Evolutionary conservation across 2,329 filamentous ascomycete genomes (phyloP), one percentile per base, ranked within the genome.

Genomic region (Metarhizium rileyi): DNA sequence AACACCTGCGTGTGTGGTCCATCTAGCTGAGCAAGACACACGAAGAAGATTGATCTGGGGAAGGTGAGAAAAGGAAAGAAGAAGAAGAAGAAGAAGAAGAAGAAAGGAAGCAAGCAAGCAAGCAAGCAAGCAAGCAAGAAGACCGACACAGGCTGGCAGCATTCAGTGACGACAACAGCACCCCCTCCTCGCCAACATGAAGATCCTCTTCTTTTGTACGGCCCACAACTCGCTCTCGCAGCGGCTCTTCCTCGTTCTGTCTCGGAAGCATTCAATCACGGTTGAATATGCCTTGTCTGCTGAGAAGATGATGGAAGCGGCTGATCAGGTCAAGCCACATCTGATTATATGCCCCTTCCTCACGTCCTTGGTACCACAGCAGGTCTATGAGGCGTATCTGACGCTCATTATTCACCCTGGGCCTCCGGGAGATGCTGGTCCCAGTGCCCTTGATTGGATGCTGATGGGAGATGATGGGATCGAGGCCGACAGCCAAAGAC

Each of bases 221-320:
- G 68, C 68, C n/a, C 67, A 70, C 58, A 71, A 70, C 50, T 70
- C 68, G 9, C 59, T 71, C 5, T 71, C 69, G 5, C 69, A 70
- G 53, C 61, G 65, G 22, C 58, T 70, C 8, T 67, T 63, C 49
- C 59, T 70, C 20, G 61, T 59, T 4, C 55, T 71, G 18, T 63
- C 63, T 2, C 54, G 59, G 33, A 57, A 59, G 8, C 68, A 70
- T 50, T 59, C 65, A 23, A 59, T 71, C 50, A 66, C 66, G 4
- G 61, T 70, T 50, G 69, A 71, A 51, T 70, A 66, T 59, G 68
- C 63, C 26, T 53, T 64, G 30, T 63, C 62, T 2, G 55, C 60
- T 14, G 51, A 56, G 18, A 52, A 58, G 10, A 68, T 71, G 63
- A 62, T 69, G 36, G 62, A 67, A 40, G 69, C 68, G n/a, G 65